Percentiles rank a stretch among this genome's conserved stretches.
phyloP scores from a whole-genome alignment of 1,284 basidiomycete genomes.

The Athelia sp. region DNA sequence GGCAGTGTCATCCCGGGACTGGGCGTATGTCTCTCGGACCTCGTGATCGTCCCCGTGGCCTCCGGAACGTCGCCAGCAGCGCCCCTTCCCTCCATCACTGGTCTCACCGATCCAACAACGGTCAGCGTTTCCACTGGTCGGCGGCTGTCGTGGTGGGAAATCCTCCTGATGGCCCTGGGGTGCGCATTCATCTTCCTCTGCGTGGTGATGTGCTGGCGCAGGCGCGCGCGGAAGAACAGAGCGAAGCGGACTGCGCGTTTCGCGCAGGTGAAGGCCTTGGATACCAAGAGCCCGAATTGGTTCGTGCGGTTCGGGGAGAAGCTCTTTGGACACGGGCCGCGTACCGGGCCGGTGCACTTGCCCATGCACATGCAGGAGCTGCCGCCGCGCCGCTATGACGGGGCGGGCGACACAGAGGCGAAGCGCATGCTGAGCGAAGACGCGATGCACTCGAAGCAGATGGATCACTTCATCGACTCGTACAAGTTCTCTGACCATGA shows the following conservation, averaged over 20 bases:
- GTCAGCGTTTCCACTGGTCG: constrained; percentile 24
- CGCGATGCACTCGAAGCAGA: constrained; percentile 42
- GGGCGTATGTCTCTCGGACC: constrained; percentile 71
- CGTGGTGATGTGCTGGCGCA: constrained; percentile 62
- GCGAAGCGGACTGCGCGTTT: constrained; percentile 61
- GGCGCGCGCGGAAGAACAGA: constrained; percentile 61
- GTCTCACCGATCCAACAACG: constrained; percentile 41
- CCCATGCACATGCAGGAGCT: constrained; percentile 38
- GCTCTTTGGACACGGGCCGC: constrained; percentile 46
- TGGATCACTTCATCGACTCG: constrained; percentile 40
- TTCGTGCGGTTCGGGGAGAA: constrained; percentile 51
- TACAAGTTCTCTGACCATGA: constrained; percentile 13
- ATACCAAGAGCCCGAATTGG: constrained; percentile 41
- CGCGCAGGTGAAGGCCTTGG: constrained; percentile 52
- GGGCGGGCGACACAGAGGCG: constrained; percentile 24
- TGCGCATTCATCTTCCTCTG: constrained; percentile 72
- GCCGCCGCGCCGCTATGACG: constrained; percentile 36
- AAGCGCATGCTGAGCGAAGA: constrained; percentile 43
- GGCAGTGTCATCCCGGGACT: constrained; percentile 55
- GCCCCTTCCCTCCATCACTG: constrained; percentile 53
- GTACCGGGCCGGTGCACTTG: constrained; percentile 19
- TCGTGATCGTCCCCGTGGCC: constrained; percentile 50
- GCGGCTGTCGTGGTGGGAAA: constrained; percentile 71
- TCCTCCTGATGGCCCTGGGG: constrained; percentile 74
- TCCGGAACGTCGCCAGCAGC: constrained; percentile 38